These are phyloP conservation scores for Lactarius hengduanensis DNA, from an alignment of 768 basidiomycete species.

Conservation along the genomic window DNA sequence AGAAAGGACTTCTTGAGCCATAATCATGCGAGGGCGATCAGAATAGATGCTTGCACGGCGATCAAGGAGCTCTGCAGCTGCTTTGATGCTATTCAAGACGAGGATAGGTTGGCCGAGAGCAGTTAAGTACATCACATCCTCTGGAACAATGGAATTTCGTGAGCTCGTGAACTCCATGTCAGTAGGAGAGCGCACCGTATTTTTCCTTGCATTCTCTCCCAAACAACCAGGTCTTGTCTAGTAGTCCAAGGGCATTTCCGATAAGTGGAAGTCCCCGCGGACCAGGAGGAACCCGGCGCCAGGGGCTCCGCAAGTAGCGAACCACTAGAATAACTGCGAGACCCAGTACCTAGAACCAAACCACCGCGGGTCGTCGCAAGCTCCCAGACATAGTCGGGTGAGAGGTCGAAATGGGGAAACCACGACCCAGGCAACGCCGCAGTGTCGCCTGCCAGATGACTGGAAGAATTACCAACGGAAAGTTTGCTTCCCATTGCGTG, in stretches of 20 bases:
- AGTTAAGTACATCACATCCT: constrained; percentile 16
- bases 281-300: background rate
- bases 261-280: background rate
- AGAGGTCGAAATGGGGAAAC: no score
- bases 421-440: no score
- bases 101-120: background rate
- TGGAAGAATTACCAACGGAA: no score
- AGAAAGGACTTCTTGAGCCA: constrained; percentile 35
- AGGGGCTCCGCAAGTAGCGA: background rate
- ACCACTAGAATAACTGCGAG: background rate
- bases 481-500: no score
- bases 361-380: no score
- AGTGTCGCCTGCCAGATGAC: no score
- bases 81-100: background rate
- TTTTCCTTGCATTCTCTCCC: background rate
- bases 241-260: constrained; percentile 1
- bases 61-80: constrained; percentile 1
- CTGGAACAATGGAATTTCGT: constrained; percentile 22
- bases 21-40: constrained; percentile 21
- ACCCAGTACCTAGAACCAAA: no score
- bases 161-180: constrained; percentile 29
- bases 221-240: background rate
- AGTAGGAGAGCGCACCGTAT: background rate
- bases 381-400: no score
- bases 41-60: background rate